Conservation (phyloP, 2,329 filamentous ascomycete species). For the Coniochaeta ligniaria region DNA sequence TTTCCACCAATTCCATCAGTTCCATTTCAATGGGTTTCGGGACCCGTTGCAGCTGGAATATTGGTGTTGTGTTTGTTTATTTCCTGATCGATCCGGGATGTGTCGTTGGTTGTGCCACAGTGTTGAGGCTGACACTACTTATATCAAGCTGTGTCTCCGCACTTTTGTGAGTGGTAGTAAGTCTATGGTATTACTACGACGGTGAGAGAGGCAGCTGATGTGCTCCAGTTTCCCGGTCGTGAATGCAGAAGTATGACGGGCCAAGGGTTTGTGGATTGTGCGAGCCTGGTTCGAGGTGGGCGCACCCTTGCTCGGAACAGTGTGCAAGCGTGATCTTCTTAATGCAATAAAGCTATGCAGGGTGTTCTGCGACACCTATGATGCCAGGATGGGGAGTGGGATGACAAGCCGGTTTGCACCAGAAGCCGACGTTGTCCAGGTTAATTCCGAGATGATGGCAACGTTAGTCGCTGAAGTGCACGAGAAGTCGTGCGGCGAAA, state of each 20-base stretch:
- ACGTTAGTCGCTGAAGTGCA: background rate
- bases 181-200: slow-evolving; percentile 9
- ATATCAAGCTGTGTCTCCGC: slow-evolving; percentile 15
- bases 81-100: slow-evolving; percentile 9
- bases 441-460: slow-evolving; percentile 1
- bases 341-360: slow-evolving; percentile 28
- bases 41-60: slow-evolving; percentile 6
- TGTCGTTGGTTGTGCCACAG: slow-evolving; percentile 10
- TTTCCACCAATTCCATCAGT: slow-evolving; percentile 57
- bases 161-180: background rate
- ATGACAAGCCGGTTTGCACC: slow-evolving; percentile 9
- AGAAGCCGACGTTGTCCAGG: slow-evolving; percentile 10
- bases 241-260: slow-evolving; percentile 7
- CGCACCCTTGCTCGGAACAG: slow-evolving; percentile 24
- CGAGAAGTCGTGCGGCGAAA: background rate
- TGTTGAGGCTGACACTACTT: slow-evolving; percentile 18
- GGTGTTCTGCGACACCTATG: slow-evolving; percentile 14
- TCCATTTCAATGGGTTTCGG: slow-evolving; percentile 40
- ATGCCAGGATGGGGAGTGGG: background rate
- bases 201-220: slow-evolving; percentile 15
- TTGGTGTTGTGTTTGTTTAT: slow-evolving; percentile 1
- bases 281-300: slow-evolving; percentile 18
- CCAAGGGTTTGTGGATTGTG: slow-evolving; percentile 10
- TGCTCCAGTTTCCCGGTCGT: slow-evolving; percentile 13
- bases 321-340: slow-evolving; percentile 26